Evolutionary conservation across 2,329 filamentous ascomycete genomes (phyloP).

Genomic region (Xylariaceae sp.): DNA sequence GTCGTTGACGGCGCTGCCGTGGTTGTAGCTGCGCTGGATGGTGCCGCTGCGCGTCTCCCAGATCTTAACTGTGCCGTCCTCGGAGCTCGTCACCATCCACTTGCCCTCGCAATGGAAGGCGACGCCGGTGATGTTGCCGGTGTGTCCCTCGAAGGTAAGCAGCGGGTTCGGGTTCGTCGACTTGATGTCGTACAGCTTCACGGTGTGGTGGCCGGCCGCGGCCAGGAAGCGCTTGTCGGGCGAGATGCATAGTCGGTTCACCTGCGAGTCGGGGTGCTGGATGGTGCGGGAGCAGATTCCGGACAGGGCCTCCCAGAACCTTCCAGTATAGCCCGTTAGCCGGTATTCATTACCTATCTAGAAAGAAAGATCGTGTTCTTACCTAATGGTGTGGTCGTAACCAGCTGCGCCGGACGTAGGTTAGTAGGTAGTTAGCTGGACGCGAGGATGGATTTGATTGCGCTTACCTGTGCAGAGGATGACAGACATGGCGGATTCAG

Average conservation of each 20-base stretch:
- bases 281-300: slow-evolving; percentile 98
- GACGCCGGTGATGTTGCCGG: slow-evolving; percentile 92
- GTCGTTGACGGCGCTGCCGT: slow-evolving; percentile 89
- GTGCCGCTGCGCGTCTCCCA: slow-evolving; percentile 89
- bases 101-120: slow-evolving; percentile 99
- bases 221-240: slow-evolving; percentile 96
- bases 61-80: slow-evolving; percentile 95
- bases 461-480: slow-evolving; percentile 64
- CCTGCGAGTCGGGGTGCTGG: slow-evolving; percentile 96
- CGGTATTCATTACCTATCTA: not conserved
- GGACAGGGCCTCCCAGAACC: slow-evolving; percentile 96
- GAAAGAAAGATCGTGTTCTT: no score
- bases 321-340: slow-evolving; percentile 46
- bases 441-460: not conserved
- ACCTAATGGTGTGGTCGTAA: slow-evolving; percentile 67
- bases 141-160: slow-evolving; percentile 93
- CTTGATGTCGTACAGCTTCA: slow-evolving; percentile 98
- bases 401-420: slow-evolving; percentile 47
- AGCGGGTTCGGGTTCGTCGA: slow-evolving; percentile 95
- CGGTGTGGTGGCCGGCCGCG: slow-evolving; percentile 75
- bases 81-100: slow-evolving; percentile 98
- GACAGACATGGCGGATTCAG: slow-evolving; percentile 53
- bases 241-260: slow-evolving; percentile 97
- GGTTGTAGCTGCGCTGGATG: slow-evolving; percentile 90
- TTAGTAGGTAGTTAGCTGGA: slow-evolving; percentile 26